Conservation (phyloP, 352 stramenopile genomes). For the Pythium aristosporum region DNA sequence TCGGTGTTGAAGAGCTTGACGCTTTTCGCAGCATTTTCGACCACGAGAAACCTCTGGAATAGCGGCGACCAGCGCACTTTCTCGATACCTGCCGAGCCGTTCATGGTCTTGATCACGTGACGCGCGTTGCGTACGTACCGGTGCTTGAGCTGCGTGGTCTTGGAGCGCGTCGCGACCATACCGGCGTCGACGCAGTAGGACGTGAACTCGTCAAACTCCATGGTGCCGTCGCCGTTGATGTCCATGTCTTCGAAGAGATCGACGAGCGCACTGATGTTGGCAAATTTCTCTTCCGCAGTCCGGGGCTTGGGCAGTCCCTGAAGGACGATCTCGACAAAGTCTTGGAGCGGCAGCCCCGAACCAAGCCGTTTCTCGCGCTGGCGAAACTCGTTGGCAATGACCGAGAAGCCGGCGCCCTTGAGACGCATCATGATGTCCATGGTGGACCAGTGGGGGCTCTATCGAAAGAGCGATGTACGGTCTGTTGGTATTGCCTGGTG, state of each 20-base stretch:
- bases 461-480: constrained; percentile 1
- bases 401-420: constrained; percentile 68
- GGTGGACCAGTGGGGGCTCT: constrained; percentile 1
- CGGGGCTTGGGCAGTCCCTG: constrained; percentile 47
- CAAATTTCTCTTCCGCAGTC: constrained; percentile 44
- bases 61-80: constrained; percentile 70
- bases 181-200: constrained; percentile 85
- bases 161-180: constrained; percentile 65
- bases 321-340: constrained; percentile 84
- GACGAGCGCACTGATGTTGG: constrained; percentile 57
- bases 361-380: constrained; percentile 59
- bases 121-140: constrained; percentile 62
- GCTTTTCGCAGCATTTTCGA: constrained; percentile 62
- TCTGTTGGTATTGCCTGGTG: not conserved
- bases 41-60: constrained; percentile 58
- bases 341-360: constrained; percentile 54
- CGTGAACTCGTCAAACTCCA: constrained; percentile 88
- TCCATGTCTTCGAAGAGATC: constrained; percentile 88
- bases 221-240: constrained; percentile 82
- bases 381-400: constrained; percentile 78
- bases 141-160: constrained; percentile 57
- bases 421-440: constrained; percentile 88
- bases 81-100: constrained; percentile 50
- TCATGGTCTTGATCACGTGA: constrained; percentile 59
- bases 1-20: constrained; percentile 71